A percentile compares a stretch with the other conserved stretches of the same genome.
These are phyloP conservation scores for Exophiala xenobiotica DNA, from an alignment of 2,329 filamentous ascomycete species.

Conservation along the genomic window DNA sequence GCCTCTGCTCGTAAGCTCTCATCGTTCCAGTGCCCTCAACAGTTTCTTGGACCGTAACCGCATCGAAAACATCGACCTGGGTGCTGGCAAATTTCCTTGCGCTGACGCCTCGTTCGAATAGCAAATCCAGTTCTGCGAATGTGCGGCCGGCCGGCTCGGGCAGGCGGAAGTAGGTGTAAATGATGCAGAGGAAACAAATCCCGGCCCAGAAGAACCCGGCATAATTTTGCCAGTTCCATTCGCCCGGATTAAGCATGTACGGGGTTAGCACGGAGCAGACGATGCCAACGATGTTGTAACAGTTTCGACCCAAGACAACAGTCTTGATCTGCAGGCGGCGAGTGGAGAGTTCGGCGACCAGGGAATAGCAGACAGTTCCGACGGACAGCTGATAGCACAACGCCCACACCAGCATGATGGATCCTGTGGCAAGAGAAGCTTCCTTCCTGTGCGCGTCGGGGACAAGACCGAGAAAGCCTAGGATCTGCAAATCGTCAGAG, in stretches of 20 bases:
- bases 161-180: slow-evolving; percentile 78
- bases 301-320: slow-evolving; percentile 77
- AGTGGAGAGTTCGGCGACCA: slow-evolving; percentile 81
- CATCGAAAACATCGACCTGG: slow-evolving; percentile 56
- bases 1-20: slow-evolving; percentile 12
- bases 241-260: slow-evolving; percentile 82
- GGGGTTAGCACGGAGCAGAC: slow-evolving; percentile 78
- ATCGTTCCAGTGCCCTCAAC: slow-evolving; percentile 16
- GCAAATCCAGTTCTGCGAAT: slow-evolving; percentile 80
- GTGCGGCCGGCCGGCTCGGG: slow-evolving; percentile 78
- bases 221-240: slow-evolving; percentile 86
- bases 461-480: slow-evolving; percentile 80
- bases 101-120: slow-evolving; percentile 72
- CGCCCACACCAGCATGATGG: slow-evolving; percentile 81
- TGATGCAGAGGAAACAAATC: slow-evolving; percentile 74
- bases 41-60: slow-evolving; percentile 16
- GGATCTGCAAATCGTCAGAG: too few species aligned
- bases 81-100: slow-evolving; percentile 70
- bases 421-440: slow-evolving; percentile 74
- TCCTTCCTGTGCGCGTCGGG: slow-evolving; percentile 58
- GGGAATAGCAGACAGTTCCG: slow-evolving; percentile 84
- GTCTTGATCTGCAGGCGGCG: slow-evolving; percentile 87
- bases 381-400: slow-evolving; percentile 83
- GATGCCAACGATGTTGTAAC: slow-evolving; percentile 80
- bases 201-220: slow-evolving; percentile 87